These are phyloP conservation scores for Xerocomus minutiporus DNA, from an alignment of 1,284 basidiomycete genomes.

Conservation along the genomic window DNA sequence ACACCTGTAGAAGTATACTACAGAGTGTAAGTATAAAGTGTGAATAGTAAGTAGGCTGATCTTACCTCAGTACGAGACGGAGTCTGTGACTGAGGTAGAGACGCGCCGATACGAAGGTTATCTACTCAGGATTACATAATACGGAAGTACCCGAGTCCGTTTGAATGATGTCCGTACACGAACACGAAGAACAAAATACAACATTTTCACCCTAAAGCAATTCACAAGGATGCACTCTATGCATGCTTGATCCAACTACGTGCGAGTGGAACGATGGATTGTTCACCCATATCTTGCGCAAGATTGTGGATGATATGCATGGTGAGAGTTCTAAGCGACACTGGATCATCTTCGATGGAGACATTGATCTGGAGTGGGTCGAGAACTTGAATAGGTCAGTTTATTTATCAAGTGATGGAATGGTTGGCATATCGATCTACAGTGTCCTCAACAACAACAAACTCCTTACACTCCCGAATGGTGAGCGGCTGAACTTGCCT, in stretches of 20 bases:
- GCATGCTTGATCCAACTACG: slow-evolving; percentile 94
- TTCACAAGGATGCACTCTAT: slow-evolving; percentile 97
- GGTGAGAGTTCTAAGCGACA: slow-evolving; percentile 96
- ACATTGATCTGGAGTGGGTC: slow-evolving; percentile 99
- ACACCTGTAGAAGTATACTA: too few relatives aligned
- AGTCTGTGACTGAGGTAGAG: too few relatives aligned
- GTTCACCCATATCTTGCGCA: slow-evolving; percentile 96
- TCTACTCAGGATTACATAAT: too few relatives aligned
- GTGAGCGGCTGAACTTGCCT: slow-evolving; percentile 95
- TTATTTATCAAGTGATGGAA: slow-evolving; percentile 1
- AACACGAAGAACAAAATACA: too few relatives aligned
- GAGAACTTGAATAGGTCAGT: slow-evolving; percentile 96
- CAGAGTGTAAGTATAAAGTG: too few relatives aligned
- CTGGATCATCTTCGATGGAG: slow-evolving; percentile 99
- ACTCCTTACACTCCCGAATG: slow-evolving; percentile 93
- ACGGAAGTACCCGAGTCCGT: too few relatives aligned
- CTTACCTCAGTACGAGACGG: too few relatives aligned
- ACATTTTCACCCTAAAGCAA: slow-evolving; percentile 80
- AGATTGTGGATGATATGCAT: slow-evolving; percentile 97
- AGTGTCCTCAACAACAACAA: slow-evolving; percentile 99
- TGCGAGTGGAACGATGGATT: slow-evolving; percentile 99
- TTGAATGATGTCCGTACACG: too few relatives aligned
- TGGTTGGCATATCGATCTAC: slow-evolving; percentile 12
- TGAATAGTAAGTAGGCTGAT: too few relatives aligned
- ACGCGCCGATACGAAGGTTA: too few relatives aligned